Evolutionary conservation across 2,329 filamentous ascomycete genomes (phyloP).

Genomic region (Xylaria sp.): DNA sequence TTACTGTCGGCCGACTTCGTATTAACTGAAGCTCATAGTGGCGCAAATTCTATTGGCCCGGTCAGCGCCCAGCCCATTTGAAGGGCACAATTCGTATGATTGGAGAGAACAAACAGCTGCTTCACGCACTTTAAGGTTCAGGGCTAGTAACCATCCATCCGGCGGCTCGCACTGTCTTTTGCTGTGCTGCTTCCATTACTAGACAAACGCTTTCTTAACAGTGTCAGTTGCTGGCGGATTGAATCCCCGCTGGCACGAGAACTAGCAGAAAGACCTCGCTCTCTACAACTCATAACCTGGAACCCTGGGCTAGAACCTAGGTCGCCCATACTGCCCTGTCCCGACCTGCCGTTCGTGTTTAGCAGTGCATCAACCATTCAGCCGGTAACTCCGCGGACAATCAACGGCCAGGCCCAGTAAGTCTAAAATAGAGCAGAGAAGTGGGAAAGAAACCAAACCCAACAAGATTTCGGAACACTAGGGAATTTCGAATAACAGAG

Average conservation of each 20-base stretch:
- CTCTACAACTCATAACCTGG: constrained; percentile 21
- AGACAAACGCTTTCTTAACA: constrained; percentile 7
- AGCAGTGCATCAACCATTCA: constrained; percentile 44
- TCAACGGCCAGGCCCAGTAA: constrained; percentile 37
- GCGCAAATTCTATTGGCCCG: constrained; percentile 27
- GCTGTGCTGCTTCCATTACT: constrained; percentile 3
- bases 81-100: constrained; percentile 18
- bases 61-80: constrained; percentile 29
- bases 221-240: constrained; percentile 21
- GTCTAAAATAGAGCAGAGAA: constrained; percentile 30
- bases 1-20: constrained; percentile 30
- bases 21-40: constrained; percentile 26
- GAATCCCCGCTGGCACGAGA: constrained; percentile 11
- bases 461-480: constrained; percentile 11
- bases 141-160: constrained; percentile 12
- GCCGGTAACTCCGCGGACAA: constrained; percentile 47
- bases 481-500: constrained; percentile 33
- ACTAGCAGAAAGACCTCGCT: constrained; percentile 9
- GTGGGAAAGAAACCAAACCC: constrained; percentile 10
- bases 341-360: constrained; percentile 40
- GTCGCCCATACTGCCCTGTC: constrained; percentile 43
- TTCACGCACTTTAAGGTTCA: constrained; percentile 18
- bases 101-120: constrained; percentile 26
- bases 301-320: constrained; percentile 27
- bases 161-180: constrained; percentile 14